phyloP scores from a whole-genome alignment of 2,329 filamentous ascomycete genomes.

The Cladosporium sp. region DNA sequence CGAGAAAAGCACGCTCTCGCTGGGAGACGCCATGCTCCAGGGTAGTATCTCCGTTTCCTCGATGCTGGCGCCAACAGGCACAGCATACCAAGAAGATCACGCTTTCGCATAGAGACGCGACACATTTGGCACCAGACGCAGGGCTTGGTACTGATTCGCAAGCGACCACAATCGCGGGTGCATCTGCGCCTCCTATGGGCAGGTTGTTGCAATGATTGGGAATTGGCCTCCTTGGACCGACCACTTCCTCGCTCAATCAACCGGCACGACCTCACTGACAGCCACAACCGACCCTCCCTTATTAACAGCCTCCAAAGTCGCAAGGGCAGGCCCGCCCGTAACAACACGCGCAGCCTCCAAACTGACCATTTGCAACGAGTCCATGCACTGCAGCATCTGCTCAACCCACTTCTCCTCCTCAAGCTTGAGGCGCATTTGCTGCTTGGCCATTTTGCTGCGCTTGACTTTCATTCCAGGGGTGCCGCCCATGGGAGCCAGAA shows the following conservation, averaged over 20 bases:
- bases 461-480: conserved; percentile 32
- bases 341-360: conserved; percentile 7
- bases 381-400: conserved; percentile 37
- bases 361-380: conserved; percentile 23
- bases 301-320: conserved; percentile 23
- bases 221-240: neutral
- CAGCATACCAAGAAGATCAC: no score
- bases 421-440: conserved; percentile 39
- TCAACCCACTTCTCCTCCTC: conserved; percentile 42
- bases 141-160: no score
- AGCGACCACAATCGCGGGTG: no score
- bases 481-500: conserved; percentile 24
- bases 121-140: no score
- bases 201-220: neutral
- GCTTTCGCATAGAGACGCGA: no score
- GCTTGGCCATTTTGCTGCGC: conserved; percentile 41
- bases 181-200: neutral
- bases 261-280: conserved; percentile 21
- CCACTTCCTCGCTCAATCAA: conserved; percentile 2
- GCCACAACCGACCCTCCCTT: conserved; percentile 18
- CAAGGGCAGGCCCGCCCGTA: conserved; percentile 8
- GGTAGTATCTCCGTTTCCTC: no score
- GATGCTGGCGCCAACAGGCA: no score
- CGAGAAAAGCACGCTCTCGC: no score
- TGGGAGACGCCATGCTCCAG: no score